Evolutionary conservation across 1,139 yeast species (phyloP).

Genomic region (Zygoascus sp.): DNA sequence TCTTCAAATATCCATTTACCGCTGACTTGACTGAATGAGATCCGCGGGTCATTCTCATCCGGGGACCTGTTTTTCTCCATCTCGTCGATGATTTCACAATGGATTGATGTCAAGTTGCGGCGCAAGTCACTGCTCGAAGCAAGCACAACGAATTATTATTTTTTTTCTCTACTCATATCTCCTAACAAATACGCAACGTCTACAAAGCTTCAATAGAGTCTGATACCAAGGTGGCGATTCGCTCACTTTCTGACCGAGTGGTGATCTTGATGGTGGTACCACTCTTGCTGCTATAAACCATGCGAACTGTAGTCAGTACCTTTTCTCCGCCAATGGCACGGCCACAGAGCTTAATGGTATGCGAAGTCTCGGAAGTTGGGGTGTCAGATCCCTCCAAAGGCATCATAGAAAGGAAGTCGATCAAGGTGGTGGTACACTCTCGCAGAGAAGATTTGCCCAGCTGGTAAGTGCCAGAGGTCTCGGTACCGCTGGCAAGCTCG

Average conservation of each 20-base stretch:
- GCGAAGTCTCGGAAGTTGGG: slow-evolving; percentile 56
- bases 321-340: slow-evolving; percentile 69
- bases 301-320: slow-evolving; percentile 63
- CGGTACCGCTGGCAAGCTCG: slow-evolving; percentile 49
- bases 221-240: slow-evolving; percentile 32
- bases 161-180: background rate
- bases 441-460: slow-evolving; percentile 43
- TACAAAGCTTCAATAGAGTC: slow-evolving; percentile 28
- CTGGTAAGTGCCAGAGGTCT: slow-evolving; percentile 58
- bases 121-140: background rate
- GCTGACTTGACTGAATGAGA: slow-evolving; percentile 33
- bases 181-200: background rate
- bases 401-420: slow-evolving; percentile 50
- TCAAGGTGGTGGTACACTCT: slow-evolving; percentile 47
- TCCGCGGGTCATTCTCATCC: slow-evolving; percentile 27
- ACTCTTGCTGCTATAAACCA: slow-evolving; percentile 65
- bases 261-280: slow-evolving; percentile 76
- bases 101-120: background rate
- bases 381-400: slow-evolving; percentile 76
- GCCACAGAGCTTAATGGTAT: slow-evolving; percentile 77
- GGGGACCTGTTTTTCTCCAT: slow-evolving; percentile 5
- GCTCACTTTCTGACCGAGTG: slow-evolving; percentile 57
- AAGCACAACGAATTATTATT: background rate
- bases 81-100: background rate
- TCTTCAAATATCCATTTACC: slow-evolving; percentile 38